Conservation (phyloP, 345 rosid genomes). For the Boechera divaricarpa region DNA sequence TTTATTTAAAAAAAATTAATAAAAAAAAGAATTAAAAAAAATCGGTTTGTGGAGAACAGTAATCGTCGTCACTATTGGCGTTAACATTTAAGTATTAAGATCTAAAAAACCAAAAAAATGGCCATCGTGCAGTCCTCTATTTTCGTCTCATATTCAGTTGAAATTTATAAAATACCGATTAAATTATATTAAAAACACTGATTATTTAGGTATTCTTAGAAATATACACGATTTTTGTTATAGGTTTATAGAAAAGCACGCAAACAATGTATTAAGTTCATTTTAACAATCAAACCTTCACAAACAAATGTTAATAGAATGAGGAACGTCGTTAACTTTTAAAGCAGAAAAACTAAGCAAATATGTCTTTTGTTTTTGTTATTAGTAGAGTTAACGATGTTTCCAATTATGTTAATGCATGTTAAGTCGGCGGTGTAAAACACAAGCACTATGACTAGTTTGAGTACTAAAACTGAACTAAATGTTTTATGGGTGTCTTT, state of each 20-base stretch:
- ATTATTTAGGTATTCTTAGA: neutral
- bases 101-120: neutral
- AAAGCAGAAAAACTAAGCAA: neutral
- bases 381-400: neutral
- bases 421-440: no score
- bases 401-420: neutral
- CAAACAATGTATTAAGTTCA: neutral
- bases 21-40: neutral
- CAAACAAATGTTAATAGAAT: neutral
- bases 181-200: neutral
- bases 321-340: neutral
- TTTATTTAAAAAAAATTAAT: neutral
- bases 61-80: neutral
- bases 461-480: no score
- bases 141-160: neutral
- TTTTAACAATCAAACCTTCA: neutral
- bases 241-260: neutral
- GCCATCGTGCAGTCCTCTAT: neutral
- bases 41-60: slow-evolving; percentile 7
- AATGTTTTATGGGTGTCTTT: no score
- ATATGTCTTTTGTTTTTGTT: neutral
- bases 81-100: neutral
- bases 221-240: neutral
- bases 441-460: no score
- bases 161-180: neutral